A percentile compares a stretch with the other conserved stretches of the same genome.
phyloP scores from a whole-genome alignment of 331 rosid species.

The Quercus tomentella region DNA sequence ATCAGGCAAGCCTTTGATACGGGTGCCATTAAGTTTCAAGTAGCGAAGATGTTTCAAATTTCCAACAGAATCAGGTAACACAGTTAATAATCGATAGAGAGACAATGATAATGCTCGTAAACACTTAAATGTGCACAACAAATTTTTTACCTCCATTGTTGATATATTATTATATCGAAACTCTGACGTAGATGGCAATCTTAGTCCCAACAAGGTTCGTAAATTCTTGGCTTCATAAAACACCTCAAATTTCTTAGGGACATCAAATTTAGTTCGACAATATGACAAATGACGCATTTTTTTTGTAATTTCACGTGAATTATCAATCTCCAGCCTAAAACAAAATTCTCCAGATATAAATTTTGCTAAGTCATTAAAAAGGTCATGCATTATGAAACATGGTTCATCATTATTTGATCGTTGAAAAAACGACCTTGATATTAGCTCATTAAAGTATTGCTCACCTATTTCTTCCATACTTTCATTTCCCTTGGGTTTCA shows the following conservation, averaged over 20 bases:
- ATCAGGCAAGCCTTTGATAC: neutral
- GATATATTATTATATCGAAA: accelerated
- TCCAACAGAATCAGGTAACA: constrained; percentile 11
- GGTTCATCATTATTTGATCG: neutral
- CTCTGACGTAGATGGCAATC: neutral
- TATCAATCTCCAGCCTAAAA: neutral
- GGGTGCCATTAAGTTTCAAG: neutral
- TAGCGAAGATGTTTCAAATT: neutral
- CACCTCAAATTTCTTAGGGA: neutral
- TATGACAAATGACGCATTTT: neutral
- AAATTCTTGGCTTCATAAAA: neutral
- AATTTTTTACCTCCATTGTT: accelerated
- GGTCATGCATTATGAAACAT: constrained; percentile 22
- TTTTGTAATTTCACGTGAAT: accelerated
- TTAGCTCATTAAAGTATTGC: neutral
- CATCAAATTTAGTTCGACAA: neutral
- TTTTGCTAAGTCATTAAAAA: constrained; percentile 19
- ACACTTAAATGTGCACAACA: neutral
- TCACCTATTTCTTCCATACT: constrained; percentile 11
- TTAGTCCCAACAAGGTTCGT: neutral
- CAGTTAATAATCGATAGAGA: accelerated
- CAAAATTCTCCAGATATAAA: neutral
- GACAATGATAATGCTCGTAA: neutral
- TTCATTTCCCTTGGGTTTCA: neutral
- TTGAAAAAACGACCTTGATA: constrained; percentile 9